phyloP scores from a whole-genome alignment of 2,329 filamentous ascomycete genomes.

The Tympanopsis confertula region DNA sequence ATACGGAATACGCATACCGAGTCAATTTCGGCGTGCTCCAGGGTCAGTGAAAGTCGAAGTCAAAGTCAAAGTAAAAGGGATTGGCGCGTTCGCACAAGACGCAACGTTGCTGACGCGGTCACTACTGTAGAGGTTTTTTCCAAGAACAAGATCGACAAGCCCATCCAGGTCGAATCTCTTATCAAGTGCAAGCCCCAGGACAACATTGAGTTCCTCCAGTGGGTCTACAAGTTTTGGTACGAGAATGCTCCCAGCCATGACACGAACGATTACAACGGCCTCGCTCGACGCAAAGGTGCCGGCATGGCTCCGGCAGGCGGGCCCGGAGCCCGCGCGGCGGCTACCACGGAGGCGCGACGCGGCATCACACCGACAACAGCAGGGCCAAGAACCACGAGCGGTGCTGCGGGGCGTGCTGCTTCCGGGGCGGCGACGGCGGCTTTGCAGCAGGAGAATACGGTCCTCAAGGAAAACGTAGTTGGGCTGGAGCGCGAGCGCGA shows the following conservation, averaged over 20 bases:
- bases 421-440: conserved; percentile 54
- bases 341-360: conserved; percentile 19
- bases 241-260: conserved; percentile 93
- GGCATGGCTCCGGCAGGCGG: conserved; percentile 53
- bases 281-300: conserved; percentile 62
- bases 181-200: conserved; percentile 99
- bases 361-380: conserved; percentile 25
- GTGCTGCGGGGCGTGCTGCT: conserved; percentile 25
- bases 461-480: conserved; percentile 83
- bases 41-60: conserved; percentile 45
- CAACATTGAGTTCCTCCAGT: conserved; percentile 97
- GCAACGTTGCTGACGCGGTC: conserved; percentile 1
- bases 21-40: conserved; percentile 98
- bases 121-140: conserved; percentile 59
- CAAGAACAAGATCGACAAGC: conserved; percentile 79
- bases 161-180: conserved; percentile 75
- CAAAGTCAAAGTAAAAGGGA: conserved; percentile 1
- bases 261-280: conserved; percentile 94
- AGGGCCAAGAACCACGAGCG: conserved; percentile 27
- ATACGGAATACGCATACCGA: conserved; percentile 90
- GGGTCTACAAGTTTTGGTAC: conserved; percentile 94
- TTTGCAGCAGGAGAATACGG: conserved; percentile 73
- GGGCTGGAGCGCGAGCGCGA: conserved; percentile 92
- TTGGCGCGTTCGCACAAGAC: conserved; percentile 1
- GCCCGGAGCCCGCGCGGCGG: conserved; percentile 30